Evolutionary conservation across 179 eudicot genomes (phyloP).

Genomic region (Corrigiola litoralis): DNA sequence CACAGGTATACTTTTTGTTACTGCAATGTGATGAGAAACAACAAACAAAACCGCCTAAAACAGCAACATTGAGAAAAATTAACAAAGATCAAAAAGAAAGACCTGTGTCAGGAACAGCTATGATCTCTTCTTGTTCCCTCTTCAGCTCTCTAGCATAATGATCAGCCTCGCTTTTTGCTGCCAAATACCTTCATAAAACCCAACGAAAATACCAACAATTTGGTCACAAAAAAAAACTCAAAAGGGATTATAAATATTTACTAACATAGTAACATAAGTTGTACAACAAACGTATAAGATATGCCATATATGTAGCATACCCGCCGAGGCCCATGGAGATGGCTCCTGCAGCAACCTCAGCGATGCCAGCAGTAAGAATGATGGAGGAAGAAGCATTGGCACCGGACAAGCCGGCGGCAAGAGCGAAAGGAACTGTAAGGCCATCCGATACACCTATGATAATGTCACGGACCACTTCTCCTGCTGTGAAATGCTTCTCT

Average conservation of each 20-base stretch:
- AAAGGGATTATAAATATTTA: too few relatives aligned
- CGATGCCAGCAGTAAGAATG: slow-evolving; percentile 86
- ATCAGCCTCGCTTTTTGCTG: slow-evolving; percentile 94
- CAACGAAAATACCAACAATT: background rate
- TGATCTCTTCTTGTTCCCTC: slow-evolving; percentile 78
- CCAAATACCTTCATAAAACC: slow-evolving; percentile 52
- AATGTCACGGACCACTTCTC: slow-evolving; percentile 87
- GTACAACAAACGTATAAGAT: background rate
- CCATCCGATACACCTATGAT: slow-evolving; percentile 96
- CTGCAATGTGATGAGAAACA: background rate
- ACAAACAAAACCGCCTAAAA: background rate
- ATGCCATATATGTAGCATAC: slow-evolving; percentile 15
- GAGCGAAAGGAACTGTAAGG: slow-evolving; percentile 92
- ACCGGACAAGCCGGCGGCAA: slow-evolving; percentile 91
- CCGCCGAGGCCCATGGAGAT: slow-evolving; percentile 99
- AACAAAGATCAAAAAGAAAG: background rate
- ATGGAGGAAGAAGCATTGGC: slow-evolving; percentile 84
- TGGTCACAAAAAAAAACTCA: background rate
- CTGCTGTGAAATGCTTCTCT: slow-evolving; percentile 87
- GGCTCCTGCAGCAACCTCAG: slow-evolving; percentile 97
- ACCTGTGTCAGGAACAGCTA: slow-evolving; percentile 87
- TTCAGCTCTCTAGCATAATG: slow-evolving; percentile 68
- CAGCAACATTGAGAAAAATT: background rate
- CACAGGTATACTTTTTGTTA: too few relatives aligned
- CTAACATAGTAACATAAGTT: background rate